Evolutionary conservation across 345 rosid genomes (phyloP).

Genomic region (Melaleuca alternifolia): DNA sequence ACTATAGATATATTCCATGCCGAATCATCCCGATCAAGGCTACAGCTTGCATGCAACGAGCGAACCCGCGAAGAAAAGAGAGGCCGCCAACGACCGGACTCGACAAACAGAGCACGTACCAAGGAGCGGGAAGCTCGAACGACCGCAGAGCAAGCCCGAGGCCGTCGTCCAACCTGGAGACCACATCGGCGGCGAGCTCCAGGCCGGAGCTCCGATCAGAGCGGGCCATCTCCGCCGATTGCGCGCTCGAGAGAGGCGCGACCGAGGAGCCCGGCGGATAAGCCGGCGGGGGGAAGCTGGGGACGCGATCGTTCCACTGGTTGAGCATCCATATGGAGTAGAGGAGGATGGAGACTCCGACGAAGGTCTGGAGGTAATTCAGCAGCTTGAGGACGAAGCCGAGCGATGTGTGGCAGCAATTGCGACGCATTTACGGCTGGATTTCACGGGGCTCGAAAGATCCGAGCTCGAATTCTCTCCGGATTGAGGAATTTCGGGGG

Average conservation of each 20-base stretch:
- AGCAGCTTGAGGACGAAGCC: constrained; percentile 54
- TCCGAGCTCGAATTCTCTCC: not conserved
- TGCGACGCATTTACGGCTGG: constrained; percentile 34
- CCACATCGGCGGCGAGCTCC: constrained; percentile 18
- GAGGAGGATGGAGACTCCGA: constrained; percentile 50
- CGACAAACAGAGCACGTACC: constrained; percentile 32
- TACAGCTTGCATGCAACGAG: not conserved
- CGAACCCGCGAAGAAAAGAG: not conserved
- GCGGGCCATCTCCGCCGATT: not conserved
- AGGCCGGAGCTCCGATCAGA: constrained; percentile 4
- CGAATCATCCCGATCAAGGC: not conserved
- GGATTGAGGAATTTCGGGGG: not conserved
- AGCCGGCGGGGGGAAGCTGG: constrained; percentile 33
- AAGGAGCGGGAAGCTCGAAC: constrained; percentile 72
- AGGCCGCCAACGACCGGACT: not conserved
- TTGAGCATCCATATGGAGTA: constrained; percentile 87
- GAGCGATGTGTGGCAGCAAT: constrained; percentile 62
- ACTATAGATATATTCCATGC: not conserved
- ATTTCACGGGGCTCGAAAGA: not conserved
- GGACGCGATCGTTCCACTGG: constrained; percentile 56
- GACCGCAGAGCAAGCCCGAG: constrained; percentile 38
- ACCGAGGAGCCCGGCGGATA: constrained; percentile 30
- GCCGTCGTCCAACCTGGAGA: constrained; percentile 21
- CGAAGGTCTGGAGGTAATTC: constrained; percentile 60
- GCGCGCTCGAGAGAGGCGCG: not conserved